Base-by-base conservation (phyloP, 495 filamentous ascomycete species). In the Daldinia bambusicola region DNA sequence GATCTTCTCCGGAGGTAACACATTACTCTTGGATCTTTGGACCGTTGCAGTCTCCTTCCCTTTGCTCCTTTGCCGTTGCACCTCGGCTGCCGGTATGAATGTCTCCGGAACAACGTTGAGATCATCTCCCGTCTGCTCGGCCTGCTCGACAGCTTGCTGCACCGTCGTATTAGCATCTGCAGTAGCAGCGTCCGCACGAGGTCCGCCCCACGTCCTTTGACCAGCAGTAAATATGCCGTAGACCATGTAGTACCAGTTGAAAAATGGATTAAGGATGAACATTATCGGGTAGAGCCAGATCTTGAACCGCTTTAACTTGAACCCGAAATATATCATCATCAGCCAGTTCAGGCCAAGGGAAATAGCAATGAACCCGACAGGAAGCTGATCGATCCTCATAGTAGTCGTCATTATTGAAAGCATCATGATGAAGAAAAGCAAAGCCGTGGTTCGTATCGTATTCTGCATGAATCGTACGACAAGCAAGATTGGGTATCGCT, bases 241-340 rank as follows among this genome's bases (percentile, higher is more conserved):
- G 9, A 97, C 91, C 91, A 97, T 97, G 82, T 98, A 99, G 40
- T 93, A 85, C 95, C 95, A 99, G 80, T 99, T 98, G 85, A 98
- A 95, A 77, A 98, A 97, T 0, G 95, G 95, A 75, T 97, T 98
- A 64, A 98, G 76, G 57, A 97, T 79, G 76, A 98, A 99, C 94
- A 99, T 97, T 61, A 99, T 57, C 0, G 95, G 94, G 76, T 99
- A 99, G 0, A 97, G 85, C 92, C 92, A 94, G 65, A 93, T 89
- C 83, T 99, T 98, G 81, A 87, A 97, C 12, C 95, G 89, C 72
- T 89, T 91, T 63, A 99, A 86, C 76, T 91, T 92, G 38, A 89
- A 82, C 12, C 93, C 95, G 74, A 98, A 98, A 82, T 98, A 99
- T 68, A 98, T 81, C 95, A 99, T 99, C 76, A 99, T 88, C 22